A percentile compares a stretch with the other conserved stretches of the same genome.
Conservation (phyloP, 139 green algal genomes). For the Ettlia oleoabundans region DNA sequence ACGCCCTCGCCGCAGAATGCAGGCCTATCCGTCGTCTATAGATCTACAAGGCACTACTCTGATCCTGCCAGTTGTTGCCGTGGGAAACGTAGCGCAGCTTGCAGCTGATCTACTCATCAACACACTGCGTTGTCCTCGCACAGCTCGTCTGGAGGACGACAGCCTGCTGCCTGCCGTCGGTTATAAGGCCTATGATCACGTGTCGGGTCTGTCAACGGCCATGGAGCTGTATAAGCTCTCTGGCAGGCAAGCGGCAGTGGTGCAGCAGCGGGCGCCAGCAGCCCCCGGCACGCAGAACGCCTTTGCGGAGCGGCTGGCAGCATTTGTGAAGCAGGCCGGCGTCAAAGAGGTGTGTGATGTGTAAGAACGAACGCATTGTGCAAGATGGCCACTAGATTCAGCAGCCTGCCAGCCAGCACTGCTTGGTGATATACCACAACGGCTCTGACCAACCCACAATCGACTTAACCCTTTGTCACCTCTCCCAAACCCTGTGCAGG, state of each 20-base stretch:
- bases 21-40: background rate
- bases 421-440: no score
- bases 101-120: constrained; percentile 73
- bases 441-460: no score
- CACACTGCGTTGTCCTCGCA: constrained; percentile 35
- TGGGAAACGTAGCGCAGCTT: constrained; percentile 83
- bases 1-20: background rate
- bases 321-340: constrained; percentile 44
- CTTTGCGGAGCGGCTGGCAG: constrained; percentile 56
- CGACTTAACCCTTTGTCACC: no score
- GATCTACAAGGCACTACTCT: background rate
- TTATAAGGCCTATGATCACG: constrained; percentile 57
- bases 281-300: constrained; percentile 54
- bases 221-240: constrained; percentile 65
- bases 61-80: constrained; percentile 11
- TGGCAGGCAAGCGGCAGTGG: constrained; percentile 46
- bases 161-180: constrained; percentile 73
- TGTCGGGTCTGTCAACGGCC: constrained; percentile 43
- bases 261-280: constrained; percentile 77
- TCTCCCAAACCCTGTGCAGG: background rate
- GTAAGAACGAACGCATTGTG: background rate
- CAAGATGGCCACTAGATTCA: background rate
- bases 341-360: constrained; percentile 34
- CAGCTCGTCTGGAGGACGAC: constrained; percentile 56
- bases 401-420: background rate